phyloP scores from a whole-genome alignment of 2,329 filamentous ascomycete genomes.

The Raffaelea arxii region DNA sequence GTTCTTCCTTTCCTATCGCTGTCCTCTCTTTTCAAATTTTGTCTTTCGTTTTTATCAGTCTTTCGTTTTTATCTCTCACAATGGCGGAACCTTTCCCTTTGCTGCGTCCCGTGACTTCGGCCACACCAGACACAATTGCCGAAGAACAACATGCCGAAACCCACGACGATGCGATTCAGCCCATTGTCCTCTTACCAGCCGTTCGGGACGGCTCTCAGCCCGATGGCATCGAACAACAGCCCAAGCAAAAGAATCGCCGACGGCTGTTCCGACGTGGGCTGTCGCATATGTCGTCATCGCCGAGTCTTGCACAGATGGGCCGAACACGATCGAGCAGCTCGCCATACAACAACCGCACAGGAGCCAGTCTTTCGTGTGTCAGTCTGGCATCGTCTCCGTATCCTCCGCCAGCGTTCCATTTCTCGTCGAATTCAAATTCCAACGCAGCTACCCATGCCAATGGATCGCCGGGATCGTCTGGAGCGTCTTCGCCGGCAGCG shows the following conservation, averaged over 20 bases:
- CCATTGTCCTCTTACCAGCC: too few relatives aligned
- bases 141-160: constrained; percentile 7
- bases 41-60: neutral
- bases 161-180: neutral
- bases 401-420: constrained; percentile 28
- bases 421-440: constrained; percentile 32
- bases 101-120: neutral
- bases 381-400: constrained; percentile 37
- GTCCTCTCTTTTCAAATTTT: neutral
- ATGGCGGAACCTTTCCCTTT: neutral
- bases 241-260: constrained; percentile 43
- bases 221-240: constrained; percentile 7
- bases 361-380: constrained; percentile 40
- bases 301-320: constrained; percentile 55
- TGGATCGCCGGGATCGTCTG: neutral
- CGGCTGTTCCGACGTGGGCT: constrained; percentile 64
- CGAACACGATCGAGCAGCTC: constrained; percentile 59
- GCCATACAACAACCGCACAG: constrained; percentile 50
- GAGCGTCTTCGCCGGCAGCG: constrained; percentile 5
- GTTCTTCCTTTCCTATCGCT: neutral
- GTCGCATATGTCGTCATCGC: constrained; percentile 73
- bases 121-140: constrained; percentile 6
- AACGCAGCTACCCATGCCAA: too few relatives aligned
- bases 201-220: constrained; percentile 3
- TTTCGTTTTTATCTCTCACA: neutral